Conservation (phyloP, 164 flowering plant genomes). For the Tinospora cordifolia region DNA sequence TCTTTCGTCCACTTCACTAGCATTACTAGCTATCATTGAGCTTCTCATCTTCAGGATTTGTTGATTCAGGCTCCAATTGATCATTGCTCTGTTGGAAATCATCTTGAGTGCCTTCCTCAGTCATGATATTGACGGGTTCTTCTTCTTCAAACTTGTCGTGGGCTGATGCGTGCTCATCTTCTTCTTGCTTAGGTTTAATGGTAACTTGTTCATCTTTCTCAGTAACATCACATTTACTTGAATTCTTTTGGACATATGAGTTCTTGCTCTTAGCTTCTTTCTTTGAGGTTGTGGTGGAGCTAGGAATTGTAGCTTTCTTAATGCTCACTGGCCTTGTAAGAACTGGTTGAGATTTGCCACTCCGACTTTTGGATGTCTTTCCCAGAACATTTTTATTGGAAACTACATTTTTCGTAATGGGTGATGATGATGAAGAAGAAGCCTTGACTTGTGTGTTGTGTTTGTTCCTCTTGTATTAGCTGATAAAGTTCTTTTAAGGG, state of each 20-base stretch:
- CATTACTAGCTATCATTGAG: background rate
- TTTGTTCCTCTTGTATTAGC: constrained; percentile 18
- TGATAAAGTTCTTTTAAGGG: constrained; percentile 13
- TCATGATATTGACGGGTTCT: constrained; percentile 10
- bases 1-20: no score
- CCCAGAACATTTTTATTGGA: constrained; percentile 12
- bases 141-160: constrained; percentile 12
- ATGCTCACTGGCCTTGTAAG: constrained; percentile 7
- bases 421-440: constrained; percentile 17
- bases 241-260: background rate
- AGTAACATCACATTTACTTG: background rate
- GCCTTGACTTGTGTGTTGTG: background rate
- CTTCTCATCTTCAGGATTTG: constrained; percentile 13
- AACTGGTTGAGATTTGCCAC: constrained; percentile 13
- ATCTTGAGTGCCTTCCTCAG: constrained; percentile 3
- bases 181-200: constrained; percentile 5
- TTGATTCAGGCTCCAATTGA: background rate
- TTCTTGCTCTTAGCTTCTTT: constrained; percentile 7
- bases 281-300: background rate
- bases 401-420: constrained; percentile 7
- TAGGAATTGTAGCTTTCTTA: constrained; percentile 12
- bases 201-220: background rate
- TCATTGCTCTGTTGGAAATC: constrained; percentile 11
- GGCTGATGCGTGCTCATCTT: constrained; percentile 13
- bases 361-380: constrained; percentile 12